Evolutionary conservation across 495 filamentous ascomycete genomes (phyloP).

Genomic region (Aspergillus leporis): DNA sequence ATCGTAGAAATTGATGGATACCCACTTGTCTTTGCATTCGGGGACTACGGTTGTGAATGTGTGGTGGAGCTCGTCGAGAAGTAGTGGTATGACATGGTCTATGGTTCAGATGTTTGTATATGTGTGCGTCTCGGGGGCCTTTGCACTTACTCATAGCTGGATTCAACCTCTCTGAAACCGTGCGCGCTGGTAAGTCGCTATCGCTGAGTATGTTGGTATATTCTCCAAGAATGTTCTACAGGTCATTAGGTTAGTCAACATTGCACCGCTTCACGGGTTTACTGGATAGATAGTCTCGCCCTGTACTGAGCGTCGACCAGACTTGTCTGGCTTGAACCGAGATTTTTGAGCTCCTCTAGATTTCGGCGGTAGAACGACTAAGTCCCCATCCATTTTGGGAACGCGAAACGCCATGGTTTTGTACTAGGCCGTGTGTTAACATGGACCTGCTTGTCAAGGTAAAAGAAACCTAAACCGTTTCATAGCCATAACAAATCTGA

Average conservation of each 20-base stretch:
- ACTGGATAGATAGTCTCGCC: conserved; percentile 12
- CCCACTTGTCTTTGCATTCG: conserved; percentile 30
- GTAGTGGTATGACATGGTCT: conserved; percentile 30
- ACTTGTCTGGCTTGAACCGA: conserved; percentile 24
- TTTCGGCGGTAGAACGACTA: conserved; percentile 32
- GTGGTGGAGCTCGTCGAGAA: conserved; percentile 31
- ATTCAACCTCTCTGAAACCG: conserved; percentile 29
- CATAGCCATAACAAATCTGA: conserved; percentile 31
- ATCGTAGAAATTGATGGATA: conserved; percentile 24
- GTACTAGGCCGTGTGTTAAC: conserved; percentile 19
- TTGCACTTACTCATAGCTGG: conserved; percentile 25
- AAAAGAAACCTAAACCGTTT: conserved; percentile 19
- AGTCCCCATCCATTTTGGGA: conserved; percentile 35
- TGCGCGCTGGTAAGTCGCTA: conserved; percentile 26
- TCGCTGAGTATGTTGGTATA: conserved; percentile 32
- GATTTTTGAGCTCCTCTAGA: conserved; percentile 25
- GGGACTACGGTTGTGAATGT: conserved; percentile 28
- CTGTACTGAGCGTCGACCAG: conserved; percentile 32
- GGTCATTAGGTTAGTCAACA: not conserved
- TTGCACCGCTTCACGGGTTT: not conserved
- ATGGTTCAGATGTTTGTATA: not conserved
- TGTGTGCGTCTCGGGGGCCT: not conserved
- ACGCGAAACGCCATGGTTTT: conserved; percentile 31
- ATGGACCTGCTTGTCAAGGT: not conserved
- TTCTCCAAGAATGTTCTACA: conserved; percentile 32